These are phyloP conservation scores for Taphrina wiesneri DNA, from an alignment of 1,139 yeast species.

Conservation along the genomic window DNA sequence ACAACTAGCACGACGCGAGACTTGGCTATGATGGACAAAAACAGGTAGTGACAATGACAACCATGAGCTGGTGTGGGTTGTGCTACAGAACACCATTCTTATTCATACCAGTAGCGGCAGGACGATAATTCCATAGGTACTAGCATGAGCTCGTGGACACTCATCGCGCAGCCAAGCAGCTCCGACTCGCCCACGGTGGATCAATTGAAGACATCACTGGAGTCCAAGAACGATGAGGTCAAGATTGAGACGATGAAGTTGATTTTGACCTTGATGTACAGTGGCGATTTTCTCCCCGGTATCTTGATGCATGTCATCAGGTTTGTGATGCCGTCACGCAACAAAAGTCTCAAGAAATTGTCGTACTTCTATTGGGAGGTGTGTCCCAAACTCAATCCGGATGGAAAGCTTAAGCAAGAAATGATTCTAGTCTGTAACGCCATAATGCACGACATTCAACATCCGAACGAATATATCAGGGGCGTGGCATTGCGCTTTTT, in stretches of 20 bases:
- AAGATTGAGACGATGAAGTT: conserved; percentile 89
- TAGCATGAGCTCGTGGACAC: conserved; percentile 31
- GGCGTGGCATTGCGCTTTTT: conserved; percentile 93
- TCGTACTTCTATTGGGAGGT: conserved; percentile 97
- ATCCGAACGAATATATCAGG: conserved; percentile 94
- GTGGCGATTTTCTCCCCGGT: conserved; percentile 86
- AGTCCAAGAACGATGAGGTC: conserved; percentile 84
- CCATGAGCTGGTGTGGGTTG: not conserved
- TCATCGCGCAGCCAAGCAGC: conserved; percentile 26
- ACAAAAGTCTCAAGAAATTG: conserved; percentile 86
- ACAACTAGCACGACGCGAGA: not conserved
- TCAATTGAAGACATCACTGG: conserved; percentile 78
- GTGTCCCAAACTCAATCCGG: conserved; percentile 83
- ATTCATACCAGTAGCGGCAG: no score
- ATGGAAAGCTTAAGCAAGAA: conserved; percentile 93
- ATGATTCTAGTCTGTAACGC: conserved; percentile 99
- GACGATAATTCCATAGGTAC: no score
- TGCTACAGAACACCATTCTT: not conserved
- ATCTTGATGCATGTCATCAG: conserved; percentile 95
- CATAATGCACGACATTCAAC: conserved; percentile 94
- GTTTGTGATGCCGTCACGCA: conserved; percentile 93
- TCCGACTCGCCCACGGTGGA: conserved; percentile 63
- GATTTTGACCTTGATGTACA: conserved; percentile 80
- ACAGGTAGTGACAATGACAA: not conserved
- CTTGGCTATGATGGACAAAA: not conserved